phyloP scores from a whole-genome alignment of 225 moss, liverwort and hornwort species.

The Pleurozium schreberi region DNA sequence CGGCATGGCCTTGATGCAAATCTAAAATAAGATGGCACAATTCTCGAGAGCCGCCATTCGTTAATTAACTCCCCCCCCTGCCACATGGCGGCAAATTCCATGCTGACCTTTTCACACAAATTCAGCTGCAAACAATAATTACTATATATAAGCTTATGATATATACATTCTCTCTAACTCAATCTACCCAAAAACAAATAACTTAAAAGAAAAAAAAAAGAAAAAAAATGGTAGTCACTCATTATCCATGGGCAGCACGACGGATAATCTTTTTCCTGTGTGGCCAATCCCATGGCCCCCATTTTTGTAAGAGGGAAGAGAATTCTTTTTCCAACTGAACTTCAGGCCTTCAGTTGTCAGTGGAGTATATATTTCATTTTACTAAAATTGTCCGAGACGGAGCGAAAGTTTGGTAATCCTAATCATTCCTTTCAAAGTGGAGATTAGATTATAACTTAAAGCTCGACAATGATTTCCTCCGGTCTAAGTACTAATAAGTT shows the following conservation, averaged over 20 bases:
- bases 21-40: slow-evolving; percentile 8
- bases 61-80: background rate
- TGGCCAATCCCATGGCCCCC: background rate
- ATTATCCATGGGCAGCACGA: background rate
- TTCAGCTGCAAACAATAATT: background rate
- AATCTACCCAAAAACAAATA: too few species aligned
- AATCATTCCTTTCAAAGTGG: background rate
- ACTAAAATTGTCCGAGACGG: too few species aligned
- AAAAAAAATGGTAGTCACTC: background rate
- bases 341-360: background rate
- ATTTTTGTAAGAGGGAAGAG: background rate
- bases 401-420: background rate
- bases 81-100: slow-evolving; percentile 10
- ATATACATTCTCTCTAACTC: background rate
- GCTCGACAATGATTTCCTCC: slow-evolving; percentile 15
- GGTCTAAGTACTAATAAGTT: background rate
- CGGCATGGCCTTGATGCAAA: background rate
- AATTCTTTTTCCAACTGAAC: background rate
- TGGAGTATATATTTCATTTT: background rate
- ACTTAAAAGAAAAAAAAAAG: background rate
- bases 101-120: background rate
- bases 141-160: background rate
- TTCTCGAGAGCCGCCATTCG: slow-evolving; percentile 36
- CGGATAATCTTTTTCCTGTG: background rate
- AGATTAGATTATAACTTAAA: background rate